These are phyloP conservation scores for Hysterium pulicare DNA, from an alignment of 2,329 filamentous ascomycete species.

Conservation along the genomic window DNA sequence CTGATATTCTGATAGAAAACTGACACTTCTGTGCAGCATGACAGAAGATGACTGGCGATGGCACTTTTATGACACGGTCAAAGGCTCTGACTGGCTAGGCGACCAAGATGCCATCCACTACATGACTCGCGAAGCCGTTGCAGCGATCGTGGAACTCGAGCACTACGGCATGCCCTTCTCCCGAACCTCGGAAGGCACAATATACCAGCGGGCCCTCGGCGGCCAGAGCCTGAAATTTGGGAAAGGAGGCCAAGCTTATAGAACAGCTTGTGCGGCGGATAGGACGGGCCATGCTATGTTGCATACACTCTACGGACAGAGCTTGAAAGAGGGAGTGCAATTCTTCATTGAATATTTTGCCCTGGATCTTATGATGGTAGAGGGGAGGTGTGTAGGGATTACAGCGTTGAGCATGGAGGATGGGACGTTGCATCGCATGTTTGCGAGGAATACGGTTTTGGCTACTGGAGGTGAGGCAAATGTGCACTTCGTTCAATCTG, in stretches of 20 bases:
- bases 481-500: too few relatives aligned
- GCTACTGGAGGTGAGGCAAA: slow-evolving; percentile 44
- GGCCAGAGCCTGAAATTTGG: slow-evolving; percentile 48
- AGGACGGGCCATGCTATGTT: slow-evolving; percentile 50
- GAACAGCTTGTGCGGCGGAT: slow-evolving; percentile 47
- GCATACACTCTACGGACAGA: slow-evolving; percentile 51
- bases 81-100: slow-evolving; percentile 58
- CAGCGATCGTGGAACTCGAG: slow-evolving; percentile 54
- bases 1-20: slow-evolving; percentile 3
- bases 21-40: slow-evolving; percentile 39
- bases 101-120: slow-evolving; percentile 60
- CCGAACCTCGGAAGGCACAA: slow-evolving; percentile 43
- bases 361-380: slow-evolving; percentile 48
- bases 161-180: slow-evolving; percentile 56
- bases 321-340: slow-evolving; percentile 46
- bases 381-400: slow-evolving; percentile 47
- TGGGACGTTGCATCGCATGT: slow-evolving; percentile 47
- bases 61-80: slow-evolving; percentile 61
- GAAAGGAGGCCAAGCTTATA: slow-evolving; percentile 48
- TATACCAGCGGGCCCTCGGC: slow-evolving; percentile 49
- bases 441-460: slow-evolving; percentile 48
- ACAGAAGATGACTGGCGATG: slow-evolving; percentile 56
- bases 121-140: slow-evolving; percentile 55
- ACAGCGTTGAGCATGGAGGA: slow-evolving; percentile 49
- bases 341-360: slow-evolving; percentile 53